Evolutionary conservation across 1,284 basidiomycete genomes (phyloP).

Genomic region (Tylopilus sp.): DNA sequence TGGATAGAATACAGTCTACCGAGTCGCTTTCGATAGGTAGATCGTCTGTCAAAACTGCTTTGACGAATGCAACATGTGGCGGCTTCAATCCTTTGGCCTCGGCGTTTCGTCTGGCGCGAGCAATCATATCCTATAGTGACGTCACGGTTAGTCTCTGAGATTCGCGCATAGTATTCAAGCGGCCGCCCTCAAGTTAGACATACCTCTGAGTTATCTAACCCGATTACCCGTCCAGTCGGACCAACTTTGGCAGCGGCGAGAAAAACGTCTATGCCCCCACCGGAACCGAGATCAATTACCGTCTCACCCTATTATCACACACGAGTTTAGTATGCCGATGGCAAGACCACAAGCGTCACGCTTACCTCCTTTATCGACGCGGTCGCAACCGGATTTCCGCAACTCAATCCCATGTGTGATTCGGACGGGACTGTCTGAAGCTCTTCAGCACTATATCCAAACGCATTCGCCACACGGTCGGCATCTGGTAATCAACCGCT

Average conservation of each 20-base stretch:
- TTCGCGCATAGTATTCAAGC: neutral
- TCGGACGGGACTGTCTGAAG: conserved; percentile 53
- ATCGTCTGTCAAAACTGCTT: conserved; percentile 51
- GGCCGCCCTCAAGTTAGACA: conserved; percentile 27
- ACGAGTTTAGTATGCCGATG: neutral
- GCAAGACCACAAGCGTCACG: too few relatives aligned
- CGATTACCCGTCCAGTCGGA: conserved; percentile 58
- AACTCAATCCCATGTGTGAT: conserved; percentile 59
- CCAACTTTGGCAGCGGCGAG: conserved; percentile 62
- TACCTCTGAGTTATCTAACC: conserved; percentile 60
- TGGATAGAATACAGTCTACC: conserved; percentile 65
- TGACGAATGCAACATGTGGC: conserved; percentile 60
- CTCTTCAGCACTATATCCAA: conserved; percentile 58
- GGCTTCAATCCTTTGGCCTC: conserved; percentile 49
- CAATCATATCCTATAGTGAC: conserved; percentile 58
- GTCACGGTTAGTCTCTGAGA: neutral
- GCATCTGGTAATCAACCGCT: conserved; percentile 24
- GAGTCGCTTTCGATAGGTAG: conserved; percentile 59
- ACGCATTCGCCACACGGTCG: conserved; percentile 49
- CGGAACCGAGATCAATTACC: conserved; percentile 65
- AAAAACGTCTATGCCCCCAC: conserved; percentile 65
- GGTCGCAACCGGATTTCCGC: conserved; percentile 59
- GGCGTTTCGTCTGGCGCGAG: conserved; percentile 58
- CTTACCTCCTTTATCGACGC: conserved; percentile 57
- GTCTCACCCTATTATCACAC: conserved; percentile 56